Percentiles rank a stretch among this genome's conserved stretches.
Evolutionary conservation across 208 protist genomes (phyloP).

Genomic region (Leishmania tropica): DNA sequence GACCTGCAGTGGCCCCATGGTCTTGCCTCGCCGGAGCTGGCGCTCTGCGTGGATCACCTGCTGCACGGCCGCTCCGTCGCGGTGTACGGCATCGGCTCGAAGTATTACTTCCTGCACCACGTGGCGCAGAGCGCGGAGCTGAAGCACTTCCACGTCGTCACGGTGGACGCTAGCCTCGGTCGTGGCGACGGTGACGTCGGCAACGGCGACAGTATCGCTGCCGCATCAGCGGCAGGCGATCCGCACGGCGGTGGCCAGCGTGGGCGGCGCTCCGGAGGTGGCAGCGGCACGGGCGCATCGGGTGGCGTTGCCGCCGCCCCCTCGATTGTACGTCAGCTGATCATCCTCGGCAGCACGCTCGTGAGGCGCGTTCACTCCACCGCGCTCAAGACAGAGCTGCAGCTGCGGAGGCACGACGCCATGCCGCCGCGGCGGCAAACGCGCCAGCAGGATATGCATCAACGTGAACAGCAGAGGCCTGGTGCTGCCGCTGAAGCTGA

Average conservation of each 20-base stretch:
- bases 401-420: neutral
- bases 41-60: constrained; percentile 72
- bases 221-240: neutral
- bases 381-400: neutral
- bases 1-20: constrained; percentile 52
- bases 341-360: neutral
- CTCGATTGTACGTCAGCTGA: constrained; percentile 4
- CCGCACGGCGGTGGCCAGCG: neutral
- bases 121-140: constrained; percentile 64
- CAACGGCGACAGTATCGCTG: neutral
- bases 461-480: neutral
- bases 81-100: constrained; percentile 79
- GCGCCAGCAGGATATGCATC: neutral
- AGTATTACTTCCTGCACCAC: constrained; percentile 81
- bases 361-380: neutral
- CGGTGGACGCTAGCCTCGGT: constrained; percentile 50
- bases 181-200: neutral
- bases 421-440: neutral
- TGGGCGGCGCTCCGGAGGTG: neutral
- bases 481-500: neutral
- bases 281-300: neutral
- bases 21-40: constrained; percentile 58
- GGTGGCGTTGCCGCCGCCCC: neutral
- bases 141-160: constrained; percentile 28
- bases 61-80: constrained; percentile 75